Evolutionary conservation across 768 basidiomycete species (phyloP).

Genomic region (Lepiota subincarnata): DNA sequence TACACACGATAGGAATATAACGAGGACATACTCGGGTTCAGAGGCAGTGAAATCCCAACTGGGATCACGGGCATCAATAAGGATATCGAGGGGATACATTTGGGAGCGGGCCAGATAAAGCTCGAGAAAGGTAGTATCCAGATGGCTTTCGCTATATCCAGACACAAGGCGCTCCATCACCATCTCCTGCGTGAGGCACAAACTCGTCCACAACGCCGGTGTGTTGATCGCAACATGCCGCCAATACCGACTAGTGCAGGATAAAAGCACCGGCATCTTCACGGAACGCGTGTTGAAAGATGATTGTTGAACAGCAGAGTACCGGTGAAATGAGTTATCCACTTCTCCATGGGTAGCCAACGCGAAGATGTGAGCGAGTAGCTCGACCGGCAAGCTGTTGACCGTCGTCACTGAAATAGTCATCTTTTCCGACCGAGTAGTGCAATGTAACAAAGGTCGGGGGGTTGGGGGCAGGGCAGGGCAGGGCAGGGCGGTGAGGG

Average conservation of each 20-base stretch:
- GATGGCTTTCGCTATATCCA: not conserved
- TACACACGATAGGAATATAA: not conserved
- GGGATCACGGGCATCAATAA: constrained; percentile 55
- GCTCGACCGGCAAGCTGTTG: constrained; percentile 48
- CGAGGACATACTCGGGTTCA: constrained; percentile 39
- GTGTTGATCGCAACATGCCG: constrained; percentile 44
- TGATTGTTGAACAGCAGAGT: constrained; percentile 13
- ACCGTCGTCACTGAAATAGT: constrained; percentile 28
- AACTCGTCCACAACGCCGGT: constrained; percentile 50
- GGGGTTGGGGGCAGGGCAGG: too few relatives aligned
- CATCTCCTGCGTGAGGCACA: constrained; percentile 45
- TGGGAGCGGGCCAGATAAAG: constrained; percentile 44
- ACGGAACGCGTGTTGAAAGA: constrained; percentile 38
- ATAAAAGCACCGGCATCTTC: constrained; percentile 40
- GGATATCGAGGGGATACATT: constrained; percentile 47
- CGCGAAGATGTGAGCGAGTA: constrained; percentile 52
- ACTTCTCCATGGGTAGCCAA: constrained; percentile 36
- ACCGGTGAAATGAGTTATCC: constrained; percentile 9
- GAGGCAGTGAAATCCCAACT: constrained; percentile 46
- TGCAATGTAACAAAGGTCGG: too few relatives aligned
- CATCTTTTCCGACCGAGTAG: too few relatives aligned
- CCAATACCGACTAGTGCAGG: constrained; percentile 51
- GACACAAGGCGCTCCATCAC: constrained; percentile 15
- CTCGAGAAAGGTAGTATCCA: constrained; percentile 35
- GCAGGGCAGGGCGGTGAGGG: too few relatives aligned